Evolutionary conservation across 768 basidiomycete species (phyloP).

Genomic region (Austroboletus festivus): DNA sequence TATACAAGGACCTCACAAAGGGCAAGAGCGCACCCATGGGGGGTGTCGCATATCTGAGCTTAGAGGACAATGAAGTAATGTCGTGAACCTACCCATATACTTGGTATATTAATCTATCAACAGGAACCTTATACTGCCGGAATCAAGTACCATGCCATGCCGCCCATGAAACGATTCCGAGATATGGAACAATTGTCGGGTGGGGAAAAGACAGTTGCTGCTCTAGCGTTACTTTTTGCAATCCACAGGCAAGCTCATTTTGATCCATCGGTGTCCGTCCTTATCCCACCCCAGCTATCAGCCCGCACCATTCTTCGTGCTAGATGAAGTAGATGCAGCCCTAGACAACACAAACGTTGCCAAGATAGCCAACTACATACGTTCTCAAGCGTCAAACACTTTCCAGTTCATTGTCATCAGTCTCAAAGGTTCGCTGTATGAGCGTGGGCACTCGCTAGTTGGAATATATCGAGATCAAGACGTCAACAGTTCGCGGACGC

Average conservation of each 20-base stretch:
- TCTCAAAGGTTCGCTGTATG: constrained; percentile 90
- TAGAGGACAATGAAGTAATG: constrained; percentile 91
- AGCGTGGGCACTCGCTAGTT: constrained; percentile 84
- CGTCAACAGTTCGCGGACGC: constrained; percentile 84
- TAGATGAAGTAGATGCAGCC: constrained; percentile 98
- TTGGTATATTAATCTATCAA: constrained; percentile 1
- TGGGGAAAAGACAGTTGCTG: constrained; percentile 98
- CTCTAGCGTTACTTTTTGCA: constrained; percentile 92
- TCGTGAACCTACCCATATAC: constrained; percentile 15
- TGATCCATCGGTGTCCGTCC: not conserved
- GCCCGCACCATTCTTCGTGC: constrained; percentile 95
- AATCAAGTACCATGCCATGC: constrained; percentile 99
- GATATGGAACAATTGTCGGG: constrained; percentile 99
- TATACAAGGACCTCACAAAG: constrained; percentile 97
- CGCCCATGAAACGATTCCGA: constrained; percentile 97
- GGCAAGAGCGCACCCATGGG: constrained; percentile 92
- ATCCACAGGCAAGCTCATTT: constrained; percentile 77
- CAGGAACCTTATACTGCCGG: constrained; percentile 84
- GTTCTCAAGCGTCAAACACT: constrained; percentile 71
- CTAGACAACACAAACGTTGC: constrained; percentile 98
- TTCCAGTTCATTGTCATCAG: constrained; percentile 99
- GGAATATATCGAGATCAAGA: constrained; percentile 95
- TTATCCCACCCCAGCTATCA: constrained; percentile 63
- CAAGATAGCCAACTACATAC: constrained; percentile 91
- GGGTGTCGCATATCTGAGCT: constrained; percentile 91